A percentile compares a stretch with the other conserved stretches of the same genome.
Evolutionary conservation across 2,329 filamentous ascomycete species (phyloP).

Genomic region (Fusarium sp.): DNA sequence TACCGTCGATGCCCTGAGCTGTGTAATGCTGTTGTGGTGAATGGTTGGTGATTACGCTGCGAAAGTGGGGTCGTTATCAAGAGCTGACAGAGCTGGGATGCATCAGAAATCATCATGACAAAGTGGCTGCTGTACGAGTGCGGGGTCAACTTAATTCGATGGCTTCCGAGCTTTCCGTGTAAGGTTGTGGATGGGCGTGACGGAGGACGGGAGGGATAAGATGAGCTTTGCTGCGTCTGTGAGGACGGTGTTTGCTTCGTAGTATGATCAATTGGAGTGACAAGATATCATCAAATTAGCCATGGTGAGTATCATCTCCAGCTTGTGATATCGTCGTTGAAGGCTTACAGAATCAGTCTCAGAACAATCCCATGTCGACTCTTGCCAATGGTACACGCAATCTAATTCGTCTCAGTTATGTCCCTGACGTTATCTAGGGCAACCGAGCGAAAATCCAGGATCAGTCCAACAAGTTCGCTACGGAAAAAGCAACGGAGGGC

Average conservation of each 20-base stretch:
- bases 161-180: neutral
- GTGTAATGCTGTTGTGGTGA: neutral
- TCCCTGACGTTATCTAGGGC: constrained; percentile 21
- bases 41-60: neutral
- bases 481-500: constrained; percentile 46
- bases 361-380: constrained; percentile 9
- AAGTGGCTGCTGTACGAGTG: constrained; percentile 5
- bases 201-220: neutral
- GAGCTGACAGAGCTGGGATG: neutral
- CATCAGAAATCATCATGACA: constrained; percentile 20
- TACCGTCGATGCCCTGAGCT: neutral
- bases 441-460: constrained; percentile 38
- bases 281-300: neutral
- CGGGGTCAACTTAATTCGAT: constrained; percentile 5
- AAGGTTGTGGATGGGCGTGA: neutral
- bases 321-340: accelerated
- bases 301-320: neutral
- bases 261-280: neutral
- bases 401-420: accelerated
- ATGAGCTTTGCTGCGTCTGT: neutral
- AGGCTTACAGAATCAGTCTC: neutral
- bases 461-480: constrained; percentile 38
- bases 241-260: accelerated
- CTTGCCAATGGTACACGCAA: constrained; percentile 21
- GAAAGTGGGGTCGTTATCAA: neutral